Evolutionary conservation across 108 stramenopile species (phyloP).

Genomic region (Skeletonema grethae): DNA sequence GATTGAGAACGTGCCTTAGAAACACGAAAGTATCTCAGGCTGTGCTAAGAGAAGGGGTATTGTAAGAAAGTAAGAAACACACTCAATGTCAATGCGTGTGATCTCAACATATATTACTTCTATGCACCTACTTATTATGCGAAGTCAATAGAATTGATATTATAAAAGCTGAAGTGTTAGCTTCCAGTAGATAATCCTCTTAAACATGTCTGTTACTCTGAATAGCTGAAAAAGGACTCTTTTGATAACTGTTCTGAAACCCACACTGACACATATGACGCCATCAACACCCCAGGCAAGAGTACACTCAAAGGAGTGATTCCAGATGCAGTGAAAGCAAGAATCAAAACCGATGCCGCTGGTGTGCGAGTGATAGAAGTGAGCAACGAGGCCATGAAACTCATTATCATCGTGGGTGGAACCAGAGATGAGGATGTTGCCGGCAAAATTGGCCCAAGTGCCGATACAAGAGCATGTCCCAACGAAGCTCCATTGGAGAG

Average conservation of each 20-base stretch:
- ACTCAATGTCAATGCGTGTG: too few species aligned
- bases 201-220: conserved; percentile 7
- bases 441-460: conserved; percentile 18
- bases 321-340: conserved; percentile 60
- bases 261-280: conserved; percentile 59
- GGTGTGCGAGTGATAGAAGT: conserved; percentile 70
- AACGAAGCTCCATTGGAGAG: conserved; percentile 43
- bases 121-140: too few species aligned
- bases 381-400: conserved; percentile 64
- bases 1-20: too few species aligned
- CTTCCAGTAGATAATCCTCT: too few species aligned
- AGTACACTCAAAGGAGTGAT: conserved; percentile 54
- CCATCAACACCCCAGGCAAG: conserved; percentile 54
- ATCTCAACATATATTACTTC: too few species aligned
- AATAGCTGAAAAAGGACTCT: conserved; percentile 59
- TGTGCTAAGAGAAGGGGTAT: too few species aligned
- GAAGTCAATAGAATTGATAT: too few species aligned
- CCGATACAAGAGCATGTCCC: conserved; percentile 22
- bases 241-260: conserved; percentile 53
- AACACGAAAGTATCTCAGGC: too few species aligned
- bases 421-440: conserved; percentile 22
- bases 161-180: too few species aligned
- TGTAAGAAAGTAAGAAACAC: too few species aligned
- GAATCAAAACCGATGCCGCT: conserved; percentile 59
- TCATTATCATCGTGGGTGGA: conserved; percentile 51